These are phyloP conservation scores for Chiua sp. DNA, from an alignment of 1,284 basidiomycete species.

Conservation along the genomic window DNA sequence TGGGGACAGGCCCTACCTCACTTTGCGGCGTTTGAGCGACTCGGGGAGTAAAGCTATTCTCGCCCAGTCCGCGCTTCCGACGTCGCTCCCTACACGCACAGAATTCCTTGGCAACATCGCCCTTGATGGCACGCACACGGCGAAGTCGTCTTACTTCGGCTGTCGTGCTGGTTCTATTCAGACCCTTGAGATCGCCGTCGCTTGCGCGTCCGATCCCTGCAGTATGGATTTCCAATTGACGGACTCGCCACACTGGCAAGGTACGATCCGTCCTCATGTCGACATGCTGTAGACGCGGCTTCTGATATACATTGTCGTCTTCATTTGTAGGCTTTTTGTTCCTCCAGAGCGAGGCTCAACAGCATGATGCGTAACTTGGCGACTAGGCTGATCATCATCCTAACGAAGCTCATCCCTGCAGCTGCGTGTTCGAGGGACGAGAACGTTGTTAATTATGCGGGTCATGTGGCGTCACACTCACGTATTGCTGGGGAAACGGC, in stretches of 20 bases:
- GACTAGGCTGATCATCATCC: not conserved
- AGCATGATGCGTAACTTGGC: not conserved
- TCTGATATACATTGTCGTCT: not conserved
- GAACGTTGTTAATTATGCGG: not conserved
- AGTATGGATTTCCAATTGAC: slow-evolving; percentile 27
- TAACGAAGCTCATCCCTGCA: not conserved
- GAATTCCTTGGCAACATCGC: slow-evolving; percentile 25
- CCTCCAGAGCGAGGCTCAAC: slow-evolving; percentile 20
- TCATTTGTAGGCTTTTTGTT: slow-evolving; percentile 22
- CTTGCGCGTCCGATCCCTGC: slow-evolving; percentile 29
- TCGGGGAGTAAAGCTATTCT: slow-evolving; percentile 9
- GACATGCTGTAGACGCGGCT: not conserved
- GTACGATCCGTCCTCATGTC: slow-evolving; percentile 11
- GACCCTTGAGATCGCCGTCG: slow-evolving; percentile 26
- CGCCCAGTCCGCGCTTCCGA: slow-evolving; percentile 14
- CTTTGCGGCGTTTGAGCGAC: slow-evolving; percentile 24
- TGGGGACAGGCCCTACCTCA: slow-evolving; percentile 22
- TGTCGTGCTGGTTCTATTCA: slow-evolving; percentile 24
- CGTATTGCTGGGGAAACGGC: not conserved
- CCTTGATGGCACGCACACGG: slow-evolving; percentile 11
- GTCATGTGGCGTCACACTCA: not conserved
- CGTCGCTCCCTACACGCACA: slow-evolving; percentile 8
- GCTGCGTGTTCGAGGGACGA: not conserved
- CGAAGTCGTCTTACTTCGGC: slow-evolving; percentile 15
- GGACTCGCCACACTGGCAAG: slow-evolving; percentile 22